phyloP scores from a whole-genome alignment of 805 yeast species.

The Crinitomyces ghanaensis region DNA sequence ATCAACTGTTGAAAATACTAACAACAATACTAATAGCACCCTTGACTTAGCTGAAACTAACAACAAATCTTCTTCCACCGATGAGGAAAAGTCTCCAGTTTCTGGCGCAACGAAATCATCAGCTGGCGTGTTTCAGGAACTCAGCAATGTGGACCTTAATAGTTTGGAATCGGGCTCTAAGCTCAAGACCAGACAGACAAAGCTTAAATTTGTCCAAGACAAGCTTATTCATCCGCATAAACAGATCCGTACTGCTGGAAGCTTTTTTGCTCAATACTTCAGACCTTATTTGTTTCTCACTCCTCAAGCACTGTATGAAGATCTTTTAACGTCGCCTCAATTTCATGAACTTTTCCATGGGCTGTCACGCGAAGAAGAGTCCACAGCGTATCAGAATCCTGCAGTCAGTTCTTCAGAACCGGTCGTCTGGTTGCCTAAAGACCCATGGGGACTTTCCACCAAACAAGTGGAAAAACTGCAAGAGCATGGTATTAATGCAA shows the following conservation, averaged over 20 bases:
- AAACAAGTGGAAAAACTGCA: slow-evolving; percentile 43
- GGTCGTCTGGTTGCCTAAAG: slow-evolving; percentile 84
- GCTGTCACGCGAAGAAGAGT: slow-evolving; percentile 32
- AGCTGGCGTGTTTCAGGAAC: too few species aligned
- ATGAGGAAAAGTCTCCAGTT: too few species aligned
- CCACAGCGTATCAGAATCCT: slow-evolving; percentile 69
- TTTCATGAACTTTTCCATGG: slow-evolving; percentile 22
- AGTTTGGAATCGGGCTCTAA: too few species aligned
- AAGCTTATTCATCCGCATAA: slow-evolving; percentile 3
- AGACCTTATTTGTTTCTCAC: slow-evolving; percentile 44
- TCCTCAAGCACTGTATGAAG: slow-evolving; percentile 19
- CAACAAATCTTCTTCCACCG: too few species aligned
- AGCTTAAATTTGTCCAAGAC: neutral
- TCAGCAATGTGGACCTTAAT: too few species aligned
- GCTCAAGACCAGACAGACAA: neutral
- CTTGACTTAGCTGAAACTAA: too few species aligned
- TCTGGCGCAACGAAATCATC: neutral
- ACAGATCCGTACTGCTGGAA: neutral
- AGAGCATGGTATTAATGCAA: slow-evolving; percentile 43
- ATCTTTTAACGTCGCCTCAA: slow-evolving; percentile 18
- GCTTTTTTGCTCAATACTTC: slow-evolving; percentile 28
- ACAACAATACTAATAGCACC: neutral
- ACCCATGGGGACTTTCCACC: slow-evolving; percentile 71
- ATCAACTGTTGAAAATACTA: neutral
- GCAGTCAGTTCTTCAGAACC: slow-evolving; percentile 60